These are phyloP conservation scores for Phytophthora citrophthora DNA, from an alignment of 352 stramenopile species.

Conservation along the genomic window DNA sequence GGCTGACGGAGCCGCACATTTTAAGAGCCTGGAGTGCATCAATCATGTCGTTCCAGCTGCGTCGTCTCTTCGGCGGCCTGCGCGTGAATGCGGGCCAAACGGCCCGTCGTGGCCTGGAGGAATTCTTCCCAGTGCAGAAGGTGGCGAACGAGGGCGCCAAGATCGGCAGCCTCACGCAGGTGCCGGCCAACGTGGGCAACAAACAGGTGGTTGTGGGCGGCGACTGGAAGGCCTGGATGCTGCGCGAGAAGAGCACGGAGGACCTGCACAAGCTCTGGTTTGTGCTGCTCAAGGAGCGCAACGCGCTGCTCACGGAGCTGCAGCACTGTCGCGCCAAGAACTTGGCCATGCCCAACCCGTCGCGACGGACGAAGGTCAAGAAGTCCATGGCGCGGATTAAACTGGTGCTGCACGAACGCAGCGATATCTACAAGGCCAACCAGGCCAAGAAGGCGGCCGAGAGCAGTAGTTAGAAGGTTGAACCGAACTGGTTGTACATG, in stretches of 20 bases:
- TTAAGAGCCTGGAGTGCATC: slow-evolving; percentile 5
- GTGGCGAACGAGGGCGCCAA: slow-evolving; percentile 59
- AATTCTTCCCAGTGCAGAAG: slow-evolving; percentile 77
- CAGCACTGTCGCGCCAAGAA: slow-evolving; percentile 81
- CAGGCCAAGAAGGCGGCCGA: slow-evolving; percentile 55
- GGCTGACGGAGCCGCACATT: slow-evolving; percentile 11
- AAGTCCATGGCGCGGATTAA: slow-evolving; percentile 91
- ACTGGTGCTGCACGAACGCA: slow-evolving; percentile 87
- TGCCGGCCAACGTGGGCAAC: slow-evolving; percentile 66
- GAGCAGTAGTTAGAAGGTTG: slow-evolving; percentile 20
- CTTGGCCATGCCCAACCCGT: slow-evolving; percentile 76
- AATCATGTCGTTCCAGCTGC: slow-evolving; percentile 64
- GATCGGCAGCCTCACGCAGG: slow-evolving; percentile 52
- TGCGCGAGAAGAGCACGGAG: slow-evolving; percentile 97
- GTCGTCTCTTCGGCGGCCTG: slow-evolving; percentile 70
- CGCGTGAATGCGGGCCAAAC: slow-evolving; percentile 48
- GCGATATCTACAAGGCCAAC: slow-evolving; percentile 79
- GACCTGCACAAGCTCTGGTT: slow-evolving; percentile 99
- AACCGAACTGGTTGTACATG: too few species aligned
- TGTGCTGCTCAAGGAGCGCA: slow-evolving; percentile 98
- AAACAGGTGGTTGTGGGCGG: slow-evolving; percentile 82
- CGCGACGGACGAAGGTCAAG: slow-evolving; percentile 84
- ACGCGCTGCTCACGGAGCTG: slow-evolving; percentile 96
- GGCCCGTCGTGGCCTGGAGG: slow-evolving; percentile 63
- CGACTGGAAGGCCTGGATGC: slow-evolving; percentile 95